Percentiles rank a stretch among this genome's conserved stretches.
These are phyloP conservation scores for Neonectria neomacrospora DNA, from an alignment of 2,329 filamentous ascomycete genomes.

Conservation along the genomic window DNA sequence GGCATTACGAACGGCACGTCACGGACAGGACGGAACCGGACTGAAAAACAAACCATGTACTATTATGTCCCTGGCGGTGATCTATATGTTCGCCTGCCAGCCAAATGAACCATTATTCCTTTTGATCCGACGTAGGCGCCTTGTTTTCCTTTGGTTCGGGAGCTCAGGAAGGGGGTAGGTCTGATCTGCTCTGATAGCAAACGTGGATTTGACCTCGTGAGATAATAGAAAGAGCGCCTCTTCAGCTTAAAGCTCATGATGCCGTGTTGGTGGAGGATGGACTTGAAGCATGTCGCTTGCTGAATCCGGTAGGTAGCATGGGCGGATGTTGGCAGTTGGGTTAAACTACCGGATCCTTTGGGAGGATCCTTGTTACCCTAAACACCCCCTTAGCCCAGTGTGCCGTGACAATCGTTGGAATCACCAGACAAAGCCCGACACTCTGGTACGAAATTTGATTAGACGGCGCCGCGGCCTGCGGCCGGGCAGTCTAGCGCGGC, in stretches of 20 bases:
- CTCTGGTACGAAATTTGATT: neutral
- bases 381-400: slow-evolving; percentile 1
- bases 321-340: neutral
- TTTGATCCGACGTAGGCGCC: neutral
- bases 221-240: neutral
- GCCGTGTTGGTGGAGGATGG: neutral
- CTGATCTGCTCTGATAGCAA: neutral
- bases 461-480: slow-evolving; percentile 7
- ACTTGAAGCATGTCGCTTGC: neutral
- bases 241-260: neutral
- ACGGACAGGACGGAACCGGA: neutral
- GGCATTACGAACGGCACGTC: neutral
- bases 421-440: neutral
- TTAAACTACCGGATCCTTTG: slow-evolving; percentile 12
- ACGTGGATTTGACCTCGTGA: neutral
- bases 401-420: neutral
- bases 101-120: slow-evolving; percentile 1
- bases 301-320: slow-evolving; percentile 2
- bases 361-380: slow-evolving; percentile 9
- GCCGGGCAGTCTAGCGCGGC: slow-evolving; percentile 14
- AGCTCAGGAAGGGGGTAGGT: neutral
- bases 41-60: slow-evolving; percentile 1
- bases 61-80: slow-evolving; percentile 3
- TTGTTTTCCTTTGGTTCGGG: neutral
- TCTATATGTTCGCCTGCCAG: neutral